Conservation (phyloP, 257 asterid species). For the Rhazya stricta region DNA sequence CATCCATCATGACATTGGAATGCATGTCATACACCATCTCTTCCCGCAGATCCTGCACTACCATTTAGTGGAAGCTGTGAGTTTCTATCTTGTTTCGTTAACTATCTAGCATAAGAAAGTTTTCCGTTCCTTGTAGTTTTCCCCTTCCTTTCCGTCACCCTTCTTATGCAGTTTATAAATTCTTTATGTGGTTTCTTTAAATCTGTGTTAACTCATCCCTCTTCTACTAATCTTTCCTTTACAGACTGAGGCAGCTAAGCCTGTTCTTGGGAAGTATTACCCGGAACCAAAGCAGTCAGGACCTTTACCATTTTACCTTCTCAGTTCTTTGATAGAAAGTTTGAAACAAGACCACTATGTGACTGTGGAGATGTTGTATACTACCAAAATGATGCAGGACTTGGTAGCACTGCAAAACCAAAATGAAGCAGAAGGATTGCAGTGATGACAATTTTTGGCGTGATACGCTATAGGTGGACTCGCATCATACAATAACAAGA, state of each 20-base stretch:
- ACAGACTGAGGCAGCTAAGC: constrained; percentile 34
- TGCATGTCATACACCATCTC: constrained; percentile 37
- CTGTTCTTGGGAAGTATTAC: constrained; percentile 32
- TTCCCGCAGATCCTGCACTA: constrained; percentile 41
- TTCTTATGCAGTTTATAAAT: background rate
- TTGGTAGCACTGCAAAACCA: too few species aligned
- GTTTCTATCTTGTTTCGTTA: background rate
- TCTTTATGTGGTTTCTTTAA: too few species aligned
- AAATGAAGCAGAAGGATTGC: too few species aligned
- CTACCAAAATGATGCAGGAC: constrained; percentile 28
- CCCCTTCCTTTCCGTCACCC: background rate
- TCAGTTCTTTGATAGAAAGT: constrained; percentile 21
- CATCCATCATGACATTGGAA: constrained; percentile 39
- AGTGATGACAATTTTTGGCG: too few species aligned
- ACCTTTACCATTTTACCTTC: constrained; percentile 27
- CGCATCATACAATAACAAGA: too few species aligned
- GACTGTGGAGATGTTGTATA: constrained; percentile 34
- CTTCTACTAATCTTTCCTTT: background rate
- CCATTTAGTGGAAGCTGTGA: constrained; percentile 32
- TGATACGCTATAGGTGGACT: too few species aligned
- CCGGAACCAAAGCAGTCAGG: constrained; percentile 31
- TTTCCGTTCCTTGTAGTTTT: too few species aligned
- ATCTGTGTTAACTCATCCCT: too few species aligned
- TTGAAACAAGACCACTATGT: constrained; percentile 33
- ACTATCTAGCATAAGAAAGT: too few species aligned